Evolutionary conservation across 352 stramenopile genomes (phyloP), one percentile per base, ranked within the genome.

Genomic region (Blastocystis sp.): DNA sequence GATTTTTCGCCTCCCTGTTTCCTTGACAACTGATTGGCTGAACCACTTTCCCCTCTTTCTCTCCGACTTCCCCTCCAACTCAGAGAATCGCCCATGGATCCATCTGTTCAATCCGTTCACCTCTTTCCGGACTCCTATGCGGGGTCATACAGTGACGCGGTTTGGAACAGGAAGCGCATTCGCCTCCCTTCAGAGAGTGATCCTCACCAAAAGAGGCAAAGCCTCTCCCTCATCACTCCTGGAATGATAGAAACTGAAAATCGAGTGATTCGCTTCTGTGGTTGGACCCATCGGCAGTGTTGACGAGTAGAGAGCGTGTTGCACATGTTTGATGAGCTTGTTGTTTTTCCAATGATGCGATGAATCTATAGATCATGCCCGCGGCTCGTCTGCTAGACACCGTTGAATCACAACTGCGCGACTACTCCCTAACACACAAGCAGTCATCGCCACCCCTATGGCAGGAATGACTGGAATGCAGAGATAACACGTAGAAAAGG

Each of bases 311-410:
- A 79, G 62, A 43, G 63, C 7, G 34, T 79, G 10, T 34, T 79
- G 19, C 48, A 34, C 24, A 79, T 79, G 69, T 79, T 79, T 79
- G 69, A 79, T 62, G 69, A 79, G n/a, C 19, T 79, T 57, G 48
- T 7, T 57, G 14, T 57, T 7, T 57, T 7, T 17, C 6, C 6
- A 7, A 57, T 7, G 6, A 57, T 57, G 14, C 6, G 48, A 57
- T 57, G 48, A 57, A 17, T 17, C 6, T 17, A 57, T 14, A 57
- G 7, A 64, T 79, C 42, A 43, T 79, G 57, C 69, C 69, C 3
- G 69, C 69, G 11, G 69, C 69, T 48, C 48, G 69, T 40, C 38
- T 79, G 3, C 14, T 79, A 3, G 69, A 79, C 60, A 64, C 69
- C 19, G 69, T 79, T 6, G 69, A 79, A 42, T 45, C 43, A 7